Conservation (phyloP, 2,329 filamentous ascomycete species). For the Penicillium decumbens region DNA sequence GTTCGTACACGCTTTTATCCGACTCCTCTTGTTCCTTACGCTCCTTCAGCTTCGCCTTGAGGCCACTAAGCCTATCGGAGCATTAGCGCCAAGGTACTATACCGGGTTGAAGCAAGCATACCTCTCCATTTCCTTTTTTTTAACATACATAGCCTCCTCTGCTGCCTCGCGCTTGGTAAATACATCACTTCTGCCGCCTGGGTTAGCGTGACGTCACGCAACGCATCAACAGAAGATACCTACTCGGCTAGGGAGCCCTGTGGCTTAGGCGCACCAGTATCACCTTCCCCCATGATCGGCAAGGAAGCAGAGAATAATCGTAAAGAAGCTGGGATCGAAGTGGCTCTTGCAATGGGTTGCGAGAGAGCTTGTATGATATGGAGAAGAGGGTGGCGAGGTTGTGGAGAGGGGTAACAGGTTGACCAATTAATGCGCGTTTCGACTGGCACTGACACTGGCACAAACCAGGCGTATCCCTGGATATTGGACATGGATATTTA, state of each 20-base stretch:
- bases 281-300: slow-evolving; percentile 21
- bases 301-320: slow-evolving; percentile 19
- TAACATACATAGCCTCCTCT: slow-evolving; percentile 16
- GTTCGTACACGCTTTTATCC: slow-evolving; percentile 26
- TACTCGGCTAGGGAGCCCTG: slow-evolving; percentile 27
- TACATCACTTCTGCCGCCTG: slow-evolving; percentile 18
- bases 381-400: not conserved
- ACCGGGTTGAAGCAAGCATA: slow-evolving; percentile 1
- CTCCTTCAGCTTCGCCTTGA: slow-evolving; percentile 23
- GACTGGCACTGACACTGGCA: not conserved
- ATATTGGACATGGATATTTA: not conserved
- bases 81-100: not conserved
- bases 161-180: slow-evolving; percentile 20
- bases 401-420: not conserved
- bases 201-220: slow-evolving; percentile 19
- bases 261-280: slow-evolving; percentile 21
- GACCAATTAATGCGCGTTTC: not conserved
- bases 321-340: not conserved
- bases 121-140: slow-evolving; percentile 22
- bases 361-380: slow-evolving; percentile 15
- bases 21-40: slow-evolving; percentile 24
- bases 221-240: slow-evolving; percentile 9
- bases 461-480: not conserved
- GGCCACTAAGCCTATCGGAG: slow-evolving; percentile 11
- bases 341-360: slow-evolving; percentile 16